These are phyloP conservation scores for Hordeum vulgare DNA, from an alignment of 176 grass and related monocot genomes.

Conservation along the genomic window DNA sequence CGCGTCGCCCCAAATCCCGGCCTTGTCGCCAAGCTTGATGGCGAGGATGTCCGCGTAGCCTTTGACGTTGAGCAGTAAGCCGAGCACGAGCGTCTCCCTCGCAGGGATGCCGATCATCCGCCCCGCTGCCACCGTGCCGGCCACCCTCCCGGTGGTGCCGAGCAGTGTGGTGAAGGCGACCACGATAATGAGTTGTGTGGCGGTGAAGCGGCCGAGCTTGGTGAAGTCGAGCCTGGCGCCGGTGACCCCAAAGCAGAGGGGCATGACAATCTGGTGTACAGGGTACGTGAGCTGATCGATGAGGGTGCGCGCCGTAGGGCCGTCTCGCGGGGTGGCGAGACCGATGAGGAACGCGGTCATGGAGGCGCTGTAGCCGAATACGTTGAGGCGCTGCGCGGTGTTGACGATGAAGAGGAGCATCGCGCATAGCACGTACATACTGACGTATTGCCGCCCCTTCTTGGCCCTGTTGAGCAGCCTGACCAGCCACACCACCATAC, in stretches of 20 bases:
- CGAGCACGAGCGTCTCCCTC: conserved; percentile 47
- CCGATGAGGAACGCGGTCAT: conserved; percentile 66
- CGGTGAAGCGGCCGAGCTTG: neutral
- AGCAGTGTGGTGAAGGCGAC: conserved; percentile 39
- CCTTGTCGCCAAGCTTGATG: conserved; percentile 24
- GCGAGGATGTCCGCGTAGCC: conserved; percentile 62
- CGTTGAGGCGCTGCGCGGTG: conserved; percentile 1
- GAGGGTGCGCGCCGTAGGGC: conserved; percentile 50
- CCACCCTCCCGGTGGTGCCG: conserved; percentile 46
- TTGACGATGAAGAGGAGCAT: conserved; percentile 37
- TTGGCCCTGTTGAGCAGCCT: conserved; percentile 25
- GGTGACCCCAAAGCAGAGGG: conserved; percentile 50
- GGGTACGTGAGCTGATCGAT: conserved; percentile 52
- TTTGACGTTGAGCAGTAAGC: conserved; percentile 65
- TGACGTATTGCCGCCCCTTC: conserved; percentile 33
- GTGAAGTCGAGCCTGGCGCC: conserved; percentile 46
- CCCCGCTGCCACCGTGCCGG: conserved; percentile 34
- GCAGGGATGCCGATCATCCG: conserved; percentile 24
- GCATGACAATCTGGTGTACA: conserved; percentile 54
- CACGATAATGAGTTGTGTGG: neutral
- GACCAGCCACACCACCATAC: neutral
- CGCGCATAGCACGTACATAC: conserved; percentile 28
- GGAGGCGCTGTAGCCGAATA: conserved; percentile 33
- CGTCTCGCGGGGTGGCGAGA: conserved; percentile 48
- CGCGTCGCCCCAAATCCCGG: conserved; percentile 28